Percentiles rank a stretch among this genome's conserved stretches.
phyloP scores from a whole-genome alignment of 805 yeast species.

The Schwanniomyces sp. region DNA sequence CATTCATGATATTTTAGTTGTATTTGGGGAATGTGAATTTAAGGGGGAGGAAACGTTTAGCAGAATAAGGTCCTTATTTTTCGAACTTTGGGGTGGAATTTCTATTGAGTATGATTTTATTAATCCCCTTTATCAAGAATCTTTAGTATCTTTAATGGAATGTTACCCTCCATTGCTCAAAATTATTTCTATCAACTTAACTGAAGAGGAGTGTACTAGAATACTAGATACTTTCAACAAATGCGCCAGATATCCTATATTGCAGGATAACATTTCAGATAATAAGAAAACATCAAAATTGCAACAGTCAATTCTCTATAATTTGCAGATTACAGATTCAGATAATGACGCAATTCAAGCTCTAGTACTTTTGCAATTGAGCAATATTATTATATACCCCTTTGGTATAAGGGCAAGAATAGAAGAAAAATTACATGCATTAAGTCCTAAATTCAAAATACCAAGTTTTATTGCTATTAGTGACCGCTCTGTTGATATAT shows the following conservation, averaged over 20 bases:
- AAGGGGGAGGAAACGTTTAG: neutral
- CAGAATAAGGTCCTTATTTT: constrained; percentile 37
- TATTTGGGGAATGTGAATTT: constrained; percentile 18
- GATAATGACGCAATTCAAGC: constrained; percentile 40
- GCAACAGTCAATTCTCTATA: constrained; percentile 58
- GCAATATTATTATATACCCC: constrained; percentile 55
- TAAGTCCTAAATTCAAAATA: constrained; percentile 39
- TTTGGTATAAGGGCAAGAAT: constrained; percentile 61
- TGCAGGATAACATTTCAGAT: constrained; percentile 60
- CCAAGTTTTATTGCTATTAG: constrained; percentile 68
- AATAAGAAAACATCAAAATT: constrained; percentile 52
- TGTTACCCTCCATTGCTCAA: constrained; percentile 51
- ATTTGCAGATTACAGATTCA: constrained; percentile 35
- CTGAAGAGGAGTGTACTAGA: constrained; percentile 39
- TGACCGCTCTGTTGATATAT: constrained; percentile 41
- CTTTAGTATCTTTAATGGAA: constrained; percentile 54
- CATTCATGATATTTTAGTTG: constrained; percentile 46
- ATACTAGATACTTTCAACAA: constrained; percentile 61
- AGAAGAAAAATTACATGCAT: constrained; percentile 45
- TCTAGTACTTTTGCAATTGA: constrained; percentile 52
- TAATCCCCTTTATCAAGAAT: constrained; percentile 56
- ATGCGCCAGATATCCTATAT: constrained; percentile 70
- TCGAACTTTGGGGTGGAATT: constrained; percentile 50
- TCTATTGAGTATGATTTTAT: constrained; percentile 41
- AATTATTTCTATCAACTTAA: constrained; percentile 30